Base-by-base conservation (phyloP, 306 rosid genomes). In the Rosa multiflora region DNA sequence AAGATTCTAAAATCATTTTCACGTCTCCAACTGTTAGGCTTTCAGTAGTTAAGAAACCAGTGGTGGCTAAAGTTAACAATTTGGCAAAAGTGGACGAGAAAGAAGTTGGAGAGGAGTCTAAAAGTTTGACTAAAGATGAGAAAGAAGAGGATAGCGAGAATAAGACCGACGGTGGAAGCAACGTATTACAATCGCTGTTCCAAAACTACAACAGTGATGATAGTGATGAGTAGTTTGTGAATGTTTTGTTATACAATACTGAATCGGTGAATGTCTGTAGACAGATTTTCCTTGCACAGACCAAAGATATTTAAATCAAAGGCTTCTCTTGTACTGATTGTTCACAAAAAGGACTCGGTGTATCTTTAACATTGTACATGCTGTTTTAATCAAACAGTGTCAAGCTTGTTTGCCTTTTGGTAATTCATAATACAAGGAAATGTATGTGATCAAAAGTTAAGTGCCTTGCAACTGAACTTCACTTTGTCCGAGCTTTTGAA, bases 121-220 rank as follows among this genome's bases (percentile, higher is more conserved):
- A 58, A 47, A 48, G 12, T 6, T 26, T 52, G 21, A 11, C 67
- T 5, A 79, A 73, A 53, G 81, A 80, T 39, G 69, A 84, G n/a
- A 77, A 62, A 61, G 82, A 52, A 67, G 82, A 73, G 48, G 83
- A 71, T 67, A 79, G 81, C 23, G 85, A 82, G 42, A 51, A 59
- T 53, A 77, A 67, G 37, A 64, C 67, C 56, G 58, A n/a, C 9
- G 77, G 21, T 59, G 8, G 80, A 20, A 12, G 80, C 64, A 72
- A 40, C 56, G 91, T 78, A 21, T 82, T 90, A 1, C 85, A 75
- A 15, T 87, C 88, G 4, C 55, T 94, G 83, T 86, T 88, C 76
- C 92, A 91, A 85, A 78, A 70, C 81, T 89, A 86, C 47, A 89
- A 73, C 12, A 88, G 89, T 21, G 89, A 87, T 5, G 93, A 90